Evolutionary conservation across 2,329 filamentous ascomycete species (phyloP), one percentile per base, ranked within the genome.

Genomic region (Neodidymelliopsis sp.): DNA sequence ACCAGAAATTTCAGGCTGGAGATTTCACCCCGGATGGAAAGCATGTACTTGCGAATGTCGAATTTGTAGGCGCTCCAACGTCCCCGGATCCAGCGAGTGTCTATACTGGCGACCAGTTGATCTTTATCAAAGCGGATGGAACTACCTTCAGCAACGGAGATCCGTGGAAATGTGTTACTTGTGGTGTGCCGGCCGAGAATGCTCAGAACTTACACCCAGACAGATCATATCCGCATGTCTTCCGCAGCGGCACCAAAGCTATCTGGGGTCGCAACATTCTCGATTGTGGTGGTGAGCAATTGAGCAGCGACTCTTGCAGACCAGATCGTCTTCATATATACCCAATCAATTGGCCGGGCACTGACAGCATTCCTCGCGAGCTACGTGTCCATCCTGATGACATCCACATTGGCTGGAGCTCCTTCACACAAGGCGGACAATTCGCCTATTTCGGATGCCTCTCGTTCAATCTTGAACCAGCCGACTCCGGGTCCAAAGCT

Each of bases 131-230:
- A 54, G 53, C 72, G 0, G 74, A 80, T 43, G 71, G 69, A 1
- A 72, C 61, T 2, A 67, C 47, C 0, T 80, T 80, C 31, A 35
- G 65, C 1, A 78, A 76, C 39, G 77, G 78, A 0, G 75, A 79
- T 49, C 37, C 71, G 0, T 81, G 77, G 76, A 80, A 77, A 52
- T 80, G 78, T 42, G 42, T 80, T 4, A 80, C 69, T 22, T 80
- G 78, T 43, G 77, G 72, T 2, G 66, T 79, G 0, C 67, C 74
- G 0, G 53, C 38, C 2, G 55, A 60, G 22, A 74, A 77, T 34
- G 55, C 64, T 1, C 31, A 57, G 3, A 64, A 63, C 6, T 40
- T 60, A 2, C 44, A 50, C 13, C 40, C 53, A 1, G 15, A 44
- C 23, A 42, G 56, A 2, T 74, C 74, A 35, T 81, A 80, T 49